A percentile compares a stretch with the other conserved stretches of the same genome.
These are phyloP conservation scores for Coprinopsis marcescibilis DNA, from an alignment of 768 basidiomycete genomes.

Conservation along the genomic window DNA sequence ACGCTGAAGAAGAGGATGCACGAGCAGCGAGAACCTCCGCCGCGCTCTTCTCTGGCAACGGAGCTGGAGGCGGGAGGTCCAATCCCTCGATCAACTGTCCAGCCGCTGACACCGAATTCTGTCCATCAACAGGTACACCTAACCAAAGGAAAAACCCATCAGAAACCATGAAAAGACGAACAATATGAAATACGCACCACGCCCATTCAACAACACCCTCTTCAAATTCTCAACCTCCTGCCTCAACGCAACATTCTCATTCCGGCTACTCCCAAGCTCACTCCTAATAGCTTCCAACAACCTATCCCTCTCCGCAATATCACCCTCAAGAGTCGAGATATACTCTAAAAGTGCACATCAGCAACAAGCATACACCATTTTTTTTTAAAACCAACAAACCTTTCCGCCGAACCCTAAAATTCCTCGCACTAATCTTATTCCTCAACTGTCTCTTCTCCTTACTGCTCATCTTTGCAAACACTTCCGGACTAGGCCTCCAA, in stretches of 20 bases:
- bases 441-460: slow-evolving; percentile 95
- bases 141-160: slow-evolving; percentile 18
- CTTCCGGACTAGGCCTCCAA: slow-evolving; percentile 85
- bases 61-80: slow-evolving; percentile 47
- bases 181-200: slow-evolving; percentile 28
- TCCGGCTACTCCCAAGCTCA: slow-evolving; percentile 73
- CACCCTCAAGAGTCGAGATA: slow-evolving; percentile 87
- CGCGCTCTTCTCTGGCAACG: slow-evolving; percentile 36
- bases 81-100: no score
- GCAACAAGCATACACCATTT: slow-evolving; percentile 8
- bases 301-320: slow-evolving; percentile 88
- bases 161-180: neutral
- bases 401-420: slow-evolving; percentile 92
- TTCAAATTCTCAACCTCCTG: slow-evolving; percentile 74
- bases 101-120: no score
- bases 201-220: slow-evolving; percentile 64
- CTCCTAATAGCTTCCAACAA: slow-evolving; percentile 83
- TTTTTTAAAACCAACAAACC: slow-evolving; percentile 39
- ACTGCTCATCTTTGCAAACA: slow-evolving; percentile 90
- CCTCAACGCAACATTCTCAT: slow-evolving; percentile 78
- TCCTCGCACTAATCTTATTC: slow-evolving; percentile 95
- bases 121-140: no score
- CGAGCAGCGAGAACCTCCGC: slow-evolving; percentile 28
- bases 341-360: slow-evolving; percentile 56
- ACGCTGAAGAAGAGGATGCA: slow-evolving; percentile 16